Conservation (phyloP, 1,139 yeast species). For the Sugiyamaella grinbergsii region DNA sequence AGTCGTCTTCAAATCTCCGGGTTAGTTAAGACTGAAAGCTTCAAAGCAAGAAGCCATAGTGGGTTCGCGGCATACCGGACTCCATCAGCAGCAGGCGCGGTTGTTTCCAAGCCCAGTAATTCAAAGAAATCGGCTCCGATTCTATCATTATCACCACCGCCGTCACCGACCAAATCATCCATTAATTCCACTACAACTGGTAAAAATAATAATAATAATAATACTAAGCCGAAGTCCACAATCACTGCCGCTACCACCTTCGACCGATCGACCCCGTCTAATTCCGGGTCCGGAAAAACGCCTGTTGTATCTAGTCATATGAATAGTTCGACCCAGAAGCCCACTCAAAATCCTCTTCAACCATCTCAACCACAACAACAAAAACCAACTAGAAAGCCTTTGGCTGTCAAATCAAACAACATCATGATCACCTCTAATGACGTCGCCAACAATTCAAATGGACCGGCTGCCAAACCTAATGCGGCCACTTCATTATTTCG, state of each 20-base stretch:
- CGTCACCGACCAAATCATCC: conserved; percentile 12
- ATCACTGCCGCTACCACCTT: too few relatives aligned
- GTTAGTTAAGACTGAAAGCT: conserved; percentile 36
- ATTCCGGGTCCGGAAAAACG: too few relatives aligned
- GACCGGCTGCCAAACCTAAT: conserved; percentile 14
- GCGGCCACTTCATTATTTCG: conserved; percentile 26
- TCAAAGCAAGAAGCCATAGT: conserved; percentile 27
- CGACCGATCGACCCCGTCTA: too few relatives aligned
- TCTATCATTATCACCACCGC: conserved; percentile 15
- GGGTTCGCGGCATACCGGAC: conserved; percentile 27
- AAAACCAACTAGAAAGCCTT: conserved; percentile 22
- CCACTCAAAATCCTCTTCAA: background rate
- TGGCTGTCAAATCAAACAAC: conserved; percentile 23
- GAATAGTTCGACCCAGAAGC: conserved; percentile 1
- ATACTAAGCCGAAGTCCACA: background rate
- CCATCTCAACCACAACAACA: background rate
- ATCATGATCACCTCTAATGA: conserved; percentile 18
- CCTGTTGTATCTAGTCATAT: too few relatives aligned
- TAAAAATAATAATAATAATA: conserved; percentile 2
- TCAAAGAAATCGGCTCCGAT: conserved; percentile 7
- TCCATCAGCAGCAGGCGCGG: conserved; percentile 16
- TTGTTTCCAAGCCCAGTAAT: conserved; percentile 3
- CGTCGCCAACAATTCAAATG: background rate
- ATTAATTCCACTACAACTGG: background rate
- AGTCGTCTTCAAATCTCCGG: conserved; percentile 36